phyloP scores from a whole-genome alignment of 108 stramenopile genomes.

The Conticribra weissflogii region DNA sequence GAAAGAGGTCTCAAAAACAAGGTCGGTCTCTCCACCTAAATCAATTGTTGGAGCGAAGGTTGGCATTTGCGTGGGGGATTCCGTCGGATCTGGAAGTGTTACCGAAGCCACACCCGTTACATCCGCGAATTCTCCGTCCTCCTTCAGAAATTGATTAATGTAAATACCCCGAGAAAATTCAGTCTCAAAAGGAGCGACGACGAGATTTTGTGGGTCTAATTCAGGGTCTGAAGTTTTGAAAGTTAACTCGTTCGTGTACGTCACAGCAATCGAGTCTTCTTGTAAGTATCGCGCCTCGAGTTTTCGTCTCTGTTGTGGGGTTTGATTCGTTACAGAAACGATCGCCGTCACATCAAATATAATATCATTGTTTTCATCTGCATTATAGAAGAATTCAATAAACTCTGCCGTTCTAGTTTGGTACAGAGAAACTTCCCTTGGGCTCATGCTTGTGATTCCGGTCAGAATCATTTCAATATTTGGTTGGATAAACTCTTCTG shows the following conservation, averaged over 20 bases:
- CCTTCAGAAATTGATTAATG: neutral
- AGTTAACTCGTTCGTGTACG: neutral
- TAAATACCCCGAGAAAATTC: neutral
- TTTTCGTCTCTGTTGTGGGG: neutral
- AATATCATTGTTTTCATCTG: neutral
- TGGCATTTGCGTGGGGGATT: neutral
- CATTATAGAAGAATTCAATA: neutral
- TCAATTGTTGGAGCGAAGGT: neutral
- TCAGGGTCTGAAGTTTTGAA: neutral
- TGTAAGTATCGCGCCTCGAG: neutral
- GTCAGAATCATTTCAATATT: neutral
- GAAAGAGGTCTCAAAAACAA: neutral
- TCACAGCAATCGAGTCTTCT: neutral
- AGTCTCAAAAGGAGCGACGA: neutral
- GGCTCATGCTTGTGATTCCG: neutral
- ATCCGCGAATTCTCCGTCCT: neutral
- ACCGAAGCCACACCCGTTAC: neutral
- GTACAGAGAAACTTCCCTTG: neutral
- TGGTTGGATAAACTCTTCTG: neutral
- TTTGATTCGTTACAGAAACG: neutral
- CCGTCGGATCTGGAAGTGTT: neutral
- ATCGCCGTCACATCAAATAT: neutral
- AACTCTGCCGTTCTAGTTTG: neutral
- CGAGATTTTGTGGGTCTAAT: neutral
- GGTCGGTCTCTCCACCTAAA: neutral